Evolutionary conservation across 192 early-diverging fungal species (phyloP).

Genomic region (Coemansia erecta): DNA sequence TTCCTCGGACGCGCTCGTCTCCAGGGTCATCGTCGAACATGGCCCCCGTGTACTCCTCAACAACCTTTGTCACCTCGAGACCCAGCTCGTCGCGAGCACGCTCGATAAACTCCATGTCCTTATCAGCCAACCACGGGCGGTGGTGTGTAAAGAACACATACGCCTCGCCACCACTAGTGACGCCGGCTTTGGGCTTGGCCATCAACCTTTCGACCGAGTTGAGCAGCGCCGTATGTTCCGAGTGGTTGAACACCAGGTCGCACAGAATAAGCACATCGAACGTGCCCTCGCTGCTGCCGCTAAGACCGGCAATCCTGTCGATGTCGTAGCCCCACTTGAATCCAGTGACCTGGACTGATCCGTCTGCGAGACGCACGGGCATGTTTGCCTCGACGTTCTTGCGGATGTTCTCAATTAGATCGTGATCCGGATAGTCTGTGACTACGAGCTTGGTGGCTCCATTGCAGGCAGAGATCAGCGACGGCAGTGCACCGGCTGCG

Average conservation of each 20-base stretch:
- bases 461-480: conserved; percentile 67
- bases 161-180: conserved; percentile 51
- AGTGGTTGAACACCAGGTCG: conserved; percentile 88
- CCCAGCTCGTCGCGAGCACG: conserved; percentile 64
- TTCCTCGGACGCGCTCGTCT: conserved; percentile 70
- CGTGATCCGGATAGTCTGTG: conserved; percentile 59
- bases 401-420: conserved; percentile 74
- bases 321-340: conserved; percentile 49
- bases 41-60: conserved; percentile 64
- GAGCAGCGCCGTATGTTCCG: conserved; percentile 75
- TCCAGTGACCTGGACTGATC: conserved; percentile 29
- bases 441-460: conserved; percentile 64
- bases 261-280: conserved; percentile 84
- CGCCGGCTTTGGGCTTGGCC: conserved; percentile 24
- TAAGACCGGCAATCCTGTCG: conserved; percentile 13
- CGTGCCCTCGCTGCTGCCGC: conserved; percentile 1
- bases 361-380: conserved; percentile 53
- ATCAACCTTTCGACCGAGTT: conserved; percentile 64
- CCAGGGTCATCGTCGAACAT: conserved; percentile 92
- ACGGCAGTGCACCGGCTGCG: conserved; percentile 79
- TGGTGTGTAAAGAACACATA: conserved; percentile 85
- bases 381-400: conserved; percentile 60
- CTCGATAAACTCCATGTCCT: conserved; percentile 82
- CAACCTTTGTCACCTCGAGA: conserved; percentile 67
- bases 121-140: conserved; percentile 71